Percentiles rank a stretch among this genome's conserved stretches.
Evolutionary conservation across 1,284 basidiomycete genomes (phyloP).

Genomic region (Malassezia equina): DNA sequence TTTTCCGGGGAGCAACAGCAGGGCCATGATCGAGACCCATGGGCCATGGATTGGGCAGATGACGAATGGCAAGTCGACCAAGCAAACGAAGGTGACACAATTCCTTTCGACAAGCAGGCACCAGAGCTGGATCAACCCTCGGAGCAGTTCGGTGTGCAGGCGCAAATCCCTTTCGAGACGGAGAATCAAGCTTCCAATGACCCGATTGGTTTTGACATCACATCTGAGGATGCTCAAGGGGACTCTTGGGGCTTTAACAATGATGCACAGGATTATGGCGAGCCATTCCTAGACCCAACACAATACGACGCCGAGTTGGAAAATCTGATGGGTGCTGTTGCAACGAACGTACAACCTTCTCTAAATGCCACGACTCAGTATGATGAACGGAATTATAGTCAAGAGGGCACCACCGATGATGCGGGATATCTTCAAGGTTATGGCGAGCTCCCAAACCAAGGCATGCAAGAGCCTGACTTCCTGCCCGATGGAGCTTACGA

Average conservation of each 20-base stretch:
- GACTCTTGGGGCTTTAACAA: neutral
- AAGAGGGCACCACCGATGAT: neutral
- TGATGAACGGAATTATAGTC: neutral
- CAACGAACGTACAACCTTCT: neutral
- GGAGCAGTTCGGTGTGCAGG: neutral
- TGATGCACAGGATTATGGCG: slow-evolving; percentile 1
- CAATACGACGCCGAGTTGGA: slow-evolving; percentile 16
- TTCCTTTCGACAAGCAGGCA: neutral
- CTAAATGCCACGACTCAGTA: neutral
- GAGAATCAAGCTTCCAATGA: neutral
- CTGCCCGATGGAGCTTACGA: neutral
- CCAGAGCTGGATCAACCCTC: neutral
- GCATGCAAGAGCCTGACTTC: neutral
- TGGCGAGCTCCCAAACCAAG: neutral
- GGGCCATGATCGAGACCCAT: neutral
- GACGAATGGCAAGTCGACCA: neutral
- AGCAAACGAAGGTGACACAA: neutral
- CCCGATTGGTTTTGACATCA: neutral
- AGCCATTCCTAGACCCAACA: slow-evolving; percentile 15
- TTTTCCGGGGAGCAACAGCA: neutral
- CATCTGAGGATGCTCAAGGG: neutral
- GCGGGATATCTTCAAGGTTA: neutral
- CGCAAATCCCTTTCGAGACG: neutral
- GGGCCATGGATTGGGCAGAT: neutral
- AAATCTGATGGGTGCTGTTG: neutral